Base-by-base conservation (phyloP, 1,139 yeast species). In the Hansenula sp. region DNA sequence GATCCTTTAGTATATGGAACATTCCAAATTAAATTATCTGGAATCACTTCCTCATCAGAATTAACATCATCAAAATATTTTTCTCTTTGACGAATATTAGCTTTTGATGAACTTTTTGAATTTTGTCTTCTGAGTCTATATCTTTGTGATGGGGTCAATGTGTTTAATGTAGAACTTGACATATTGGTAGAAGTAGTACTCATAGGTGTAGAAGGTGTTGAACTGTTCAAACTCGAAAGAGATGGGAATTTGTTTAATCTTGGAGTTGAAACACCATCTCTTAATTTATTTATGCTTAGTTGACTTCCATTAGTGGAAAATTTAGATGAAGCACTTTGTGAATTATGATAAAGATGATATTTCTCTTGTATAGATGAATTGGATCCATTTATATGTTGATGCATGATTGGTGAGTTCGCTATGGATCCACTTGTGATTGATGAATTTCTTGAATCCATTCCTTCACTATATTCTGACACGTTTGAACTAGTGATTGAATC, bases 1-100 rank as follows among this genome's bases (percentile, higher is more conserved):
- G 48, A 7, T 3, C 50, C 46, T 22, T 66, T 60, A 0, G 77
- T 70, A 52, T 63, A 64, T 6, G 78, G 78, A 9, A 73, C 73
- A 45, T 72, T 71, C 65, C 70, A 72, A 40, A 71, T 67, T 17
- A 64, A 41, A 0, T 66, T 57, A 37, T 65, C 67, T 35, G 62
- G 68, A 13, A 64, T 54, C 14, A 62, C 47, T 18, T 60, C 60
- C 37, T 64, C 64, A 37, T 64, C 66, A 7, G 56, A 52, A 28
- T 50, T 38, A 50, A 51, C 34, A 19, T 69, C 71, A 22, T 72
- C 77, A 48, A 65, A 72, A 18, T 61, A 55, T 46, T 68, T 66
- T 39, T 68, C 70, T 41, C 66, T 65, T 40, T 62, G 64, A 32
- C 59, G 59, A 11, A 61, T 53, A 6, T 59, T 46, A 9, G 58